A percentile compares a stretch with the other conserved stretches of the same genome.
Conservation (phyloP, 176 grass and related monocot species). For the Chrysopogon serrulatus region DNA sequence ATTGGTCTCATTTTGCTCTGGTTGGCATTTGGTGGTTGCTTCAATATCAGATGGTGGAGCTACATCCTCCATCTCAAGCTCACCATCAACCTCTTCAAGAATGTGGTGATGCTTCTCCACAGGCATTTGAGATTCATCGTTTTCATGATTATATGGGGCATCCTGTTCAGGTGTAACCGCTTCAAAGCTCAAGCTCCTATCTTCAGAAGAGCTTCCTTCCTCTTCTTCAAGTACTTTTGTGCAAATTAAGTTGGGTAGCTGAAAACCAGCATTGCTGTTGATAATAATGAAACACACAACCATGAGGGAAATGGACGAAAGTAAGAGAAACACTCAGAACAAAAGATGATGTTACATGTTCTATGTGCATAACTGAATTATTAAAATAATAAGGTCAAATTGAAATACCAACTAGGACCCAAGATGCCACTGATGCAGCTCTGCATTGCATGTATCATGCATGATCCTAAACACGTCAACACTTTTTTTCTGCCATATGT, state of each 20-base stretch:
- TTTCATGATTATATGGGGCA: conserved; percentile 40
- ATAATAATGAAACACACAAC: conserved; percentile 25
- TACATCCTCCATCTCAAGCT: conserved; percentile 99
- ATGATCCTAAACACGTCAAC: background rate
- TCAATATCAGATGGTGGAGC: conserved; percentile 56
- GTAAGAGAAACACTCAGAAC: background rate
- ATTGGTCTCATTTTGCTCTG: conserved; percentile 36
- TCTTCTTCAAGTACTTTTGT: conserved; percentile 80
- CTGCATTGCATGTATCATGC: background rate
- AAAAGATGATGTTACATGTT: background rate
- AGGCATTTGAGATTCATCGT: conserved; percentile 43
- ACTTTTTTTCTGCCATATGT: background rate
- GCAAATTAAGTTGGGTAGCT: conserved; percentile 68
- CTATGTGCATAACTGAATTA: background rate
- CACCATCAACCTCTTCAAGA: conserved; percentile 93
- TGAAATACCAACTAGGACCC: background rate
- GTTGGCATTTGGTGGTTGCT: background rate
- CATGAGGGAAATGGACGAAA: background rate
- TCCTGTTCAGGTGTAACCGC: conserved; percentile 90
- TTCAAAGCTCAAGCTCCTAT: conserved; percentile 89
- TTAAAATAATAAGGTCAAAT: conserved; percentile 6
- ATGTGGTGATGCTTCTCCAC: conserved; percentile 66
- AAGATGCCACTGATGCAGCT: background rate
- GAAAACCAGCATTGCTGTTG: conserved; percentile 90
- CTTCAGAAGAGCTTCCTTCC: conserved; percentile 71